phyloP scores from a whole-genome alignment of 495 filamentous ascomycete species.

The Aspergillus mulundensis region DNA sequence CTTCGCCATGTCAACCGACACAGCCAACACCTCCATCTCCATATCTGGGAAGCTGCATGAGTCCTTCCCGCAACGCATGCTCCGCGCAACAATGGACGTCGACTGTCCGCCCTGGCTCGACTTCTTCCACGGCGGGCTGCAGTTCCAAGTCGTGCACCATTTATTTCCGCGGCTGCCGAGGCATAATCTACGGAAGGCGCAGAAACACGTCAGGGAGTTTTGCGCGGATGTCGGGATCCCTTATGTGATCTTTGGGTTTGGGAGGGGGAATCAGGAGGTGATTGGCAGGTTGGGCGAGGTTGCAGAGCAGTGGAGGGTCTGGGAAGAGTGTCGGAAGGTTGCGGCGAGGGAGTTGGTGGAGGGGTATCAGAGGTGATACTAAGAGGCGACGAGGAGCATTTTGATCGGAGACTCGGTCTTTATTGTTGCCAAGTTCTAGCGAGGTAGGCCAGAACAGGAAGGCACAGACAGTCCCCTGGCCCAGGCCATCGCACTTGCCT shows the following conservation, averaged over 20 bases:
- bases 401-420: too few species aligned
- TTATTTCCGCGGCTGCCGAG: slow-evolving; percentile 89
- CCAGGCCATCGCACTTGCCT: too few species aligned
- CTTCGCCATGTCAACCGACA: slow-evolving; percentile 94
- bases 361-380: too few species aligned
- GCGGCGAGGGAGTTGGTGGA: too few species aligned
- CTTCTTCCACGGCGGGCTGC: slow-evolving; percentile 91
- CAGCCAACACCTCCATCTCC: too few species aligned
- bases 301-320: slow-evolving; percentile 76
- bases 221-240: slow-evolving; percentile 88
- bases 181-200: slow-evolving; percentile 81
- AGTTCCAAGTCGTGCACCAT: slow-evolving; percentile 96
- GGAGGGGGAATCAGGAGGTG: slow-evolving; percentile 85
- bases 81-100: slow-evolving; percentile 96
- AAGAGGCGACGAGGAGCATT: too few species aligned
- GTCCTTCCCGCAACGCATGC: slow-evolving; percentile 93
- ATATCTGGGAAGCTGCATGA: slow-evolving; percentile 80
- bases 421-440: too few species aligned
- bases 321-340: slow-evolving; percentile 78
- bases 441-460: too few species aligned
- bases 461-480: too few species aligned
- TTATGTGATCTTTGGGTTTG: slow-evolving; percentile 90
- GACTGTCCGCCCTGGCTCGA: slow-evolving; percentile 94
- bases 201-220: slow-evolving; percentile 81
- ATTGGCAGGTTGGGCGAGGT: slow-evolving; percentile 81